Percentiles rank a stretch among this genome's conserved stretches.
Conservation (phyloP, 768 basidiomycete genomes). For the Dictyophora rubrovolvata region DNA sequence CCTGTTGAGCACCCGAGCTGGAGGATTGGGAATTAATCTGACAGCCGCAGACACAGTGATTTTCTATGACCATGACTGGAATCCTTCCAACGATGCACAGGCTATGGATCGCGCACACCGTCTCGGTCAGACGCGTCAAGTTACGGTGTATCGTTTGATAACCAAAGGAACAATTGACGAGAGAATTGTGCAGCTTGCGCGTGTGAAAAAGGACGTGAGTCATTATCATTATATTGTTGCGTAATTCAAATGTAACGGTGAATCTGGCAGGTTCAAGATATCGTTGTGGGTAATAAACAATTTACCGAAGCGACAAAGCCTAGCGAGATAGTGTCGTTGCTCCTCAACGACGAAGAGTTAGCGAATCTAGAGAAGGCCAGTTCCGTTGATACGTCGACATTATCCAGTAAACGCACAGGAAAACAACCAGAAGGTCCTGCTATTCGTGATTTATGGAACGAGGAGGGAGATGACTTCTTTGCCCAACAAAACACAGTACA, state of each 20-base stretch:
- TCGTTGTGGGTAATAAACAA: slow-evolving; percentile 95
- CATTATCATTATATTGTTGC: not conserved
- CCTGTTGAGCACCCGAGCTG: slow-evolving; percentile 86
- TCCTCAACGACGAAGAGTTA: slow-evolving; percentile 91
- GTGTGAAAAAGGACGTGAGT: slow-evolving; percentile 92
- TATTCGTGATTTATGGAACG: slow-evolving; percentile 68
- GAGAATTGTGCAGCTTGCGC: slow-evolving; percentile 90
- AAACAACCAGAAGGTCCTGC: slow-evolving; percentile 25
- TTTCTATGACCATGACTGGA: slow-evolving; percentile 95
- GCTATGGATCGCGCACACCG: slow-evolving; percentile 98
- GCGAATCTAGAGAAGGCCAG: slow-evolving; percentile 46
- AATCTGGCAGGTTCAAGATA: slow-evolving; percentile 82
- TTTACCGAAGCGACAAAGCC: slow-evolving; percentile 89
- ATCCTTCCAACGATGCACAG: slow-evolving; percentile 95
- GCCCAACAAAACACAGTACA: slow-evolving; percentile 37
- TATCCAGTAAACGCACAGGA: slow-evolving; percentile 24
- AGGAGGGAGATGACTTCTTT: slow-evolving; percentile 83
- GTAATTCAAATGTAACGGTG: not conserved
- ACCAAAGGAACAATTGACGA: slow-evolving; percentile 94
- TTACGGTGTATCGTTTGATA: slow-evolving; percentile 91
- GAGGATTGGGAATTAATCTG: slow-evolving; percentile 92
- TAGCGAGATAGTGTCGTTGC: slow-evolving; percentile 90
- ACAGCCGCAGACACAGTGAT: slow-evolving; percentile 94
- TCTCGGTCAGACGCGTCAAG: slow-evolving; percentile 92
- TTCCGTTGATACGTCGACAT: slow-evolving; percentile 16